Evolutionary conservation across 139 green algal genomes (phyloP), one percentile per base, ranked within the genome.

Genomic region (Chlamydomonas sp.): DNA sequence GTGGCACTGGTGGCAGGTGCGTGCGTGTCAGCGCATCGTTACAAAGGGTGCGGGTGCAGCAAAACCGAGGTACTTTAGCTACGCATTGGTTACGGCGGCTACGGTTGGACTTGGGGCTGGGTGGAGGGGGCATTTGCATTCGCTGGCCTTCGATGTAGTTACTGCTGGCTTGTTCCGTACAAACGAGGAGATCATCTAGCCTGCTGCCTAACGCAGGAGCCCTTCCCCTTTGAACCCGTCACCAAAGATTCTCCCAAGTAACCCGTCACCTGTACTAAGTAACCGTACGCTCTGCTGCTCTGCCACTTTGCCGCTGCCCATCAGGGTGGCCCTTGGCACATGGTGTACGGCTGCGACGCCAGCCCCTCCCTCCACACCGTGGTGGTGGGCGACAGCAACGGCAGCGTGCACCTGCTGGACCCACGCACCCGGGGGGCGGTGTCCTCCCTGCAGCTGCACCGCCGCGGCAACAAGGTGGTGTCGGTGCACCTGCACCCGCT

Each of bases 371-470:
- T 92, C 16, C 77, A 84, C 2, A 66, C 73, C 0, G 71, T 95
- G 15, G 17, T 95, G 64, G 94, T 88, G 49, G 96, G 96, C 7
- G 96, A 98, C 90, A 96, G 79, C 83, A 92, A 95, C 59, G 93
- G 93, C 63, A 61, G 75, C 16, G 73, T 98, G 17, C 91, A 97
- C 77, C 75, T 96, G 80, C 80, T 94, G 8, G 95, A 96, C 81
- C 81, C 89, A 0, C 89, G 94, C 69, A 86, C 64, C 88, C 78
- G 18, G 69, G 83, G 62, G 77, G 74, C 67, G 57, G 77, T 91
- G 4, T 31, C 64, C 20, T 78, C 67, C 2, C 78, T 89, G n/a
- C 80, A 90, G 75, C 67, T 92, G 61, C 89, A 90, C 80, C 74
- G 77, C 1, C 81, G 78, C 18, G 92, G 93, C 61, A 77, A 88